Conservation (phyloP, 2,329 filamentous ascomycete species). For the Pseudocercospora pini-densiflorae region DNA sequence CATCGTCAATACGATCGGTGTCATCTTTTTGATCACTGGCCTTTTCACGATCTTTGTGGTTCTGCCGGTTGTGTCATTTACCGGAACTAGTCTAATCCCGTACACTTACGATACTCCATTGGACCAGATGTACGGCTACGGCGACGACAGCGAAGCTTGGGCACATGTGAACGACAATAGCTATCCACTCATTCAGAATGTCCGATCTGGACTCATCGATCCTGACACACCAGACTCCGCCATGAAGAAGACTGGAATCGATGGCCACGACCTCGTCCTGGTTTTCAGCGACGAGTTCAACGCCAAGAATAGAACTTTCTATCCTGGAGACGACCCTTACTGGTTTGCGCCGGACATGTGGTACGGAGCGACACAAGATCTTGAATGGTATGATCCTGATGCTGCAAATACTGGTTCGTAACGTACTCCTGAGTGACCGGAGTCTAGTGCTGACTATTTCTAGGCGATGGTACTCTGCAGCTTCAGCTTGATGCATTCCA, state of each 20-base stretch:
- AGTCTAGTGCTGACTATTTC: slow-evolving; percentile 5
- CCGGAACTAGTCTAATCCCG: slow-evolving; percentile 46
- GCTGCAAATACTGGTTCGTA: slow-evolving; percentile 52
- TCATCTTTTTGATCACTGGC: slow-evolving; percentile 53
- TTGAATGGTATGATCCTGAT: slow-evolving; percentile 59
- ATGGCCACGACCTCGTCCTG: slow-evolving; percentile 52
- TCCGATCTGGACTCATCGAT: slow-evolving; percentile 56
- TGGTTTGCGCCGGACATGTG: slow-evolving; percentile 59
- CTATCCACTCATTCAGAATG: slow-evolving; percentile 55
- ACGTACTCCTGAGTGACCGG: not conserved
- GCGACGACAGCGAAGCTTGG: slow-evolving; percentile 43
- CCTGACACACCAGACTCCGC: slow-evolving; percentile 55
- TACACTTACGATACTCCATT: slow-evolving; percentile 47
- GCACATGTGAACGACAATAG: slow-evolving; percentile 53
- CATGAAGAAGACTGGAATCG: slow-evolving; percentile 51
- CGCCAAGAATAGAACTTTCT: slow-evolving; percentile 57
- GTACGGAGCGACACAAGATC: slow-evolving; percentile 58
- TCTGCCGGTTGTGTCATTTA: slow-evolving; percentile 55
- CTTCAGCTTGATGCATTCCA: slow-evolving; percentile 68
- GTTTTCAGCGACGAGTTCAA: slow-evolving; percentile 65
- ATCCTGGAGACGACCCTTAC: slow-evolving; percentile 61
- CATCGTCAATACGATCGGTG: slow-evolving; percentile 49
- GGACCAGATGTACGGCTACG: slow-evolving; percentile 43
- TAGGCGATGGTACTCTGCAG: slow-evolving; percentile 47
- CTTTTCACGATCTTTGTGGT: slow-evolving; percentile 56